Percentiles rank a stretch among this genome's conserved stretches.
Evolutionary conservation across 768 basidiomycete genomes (phyloP).

Genomic region (Suillus hirtellus): DNA sequence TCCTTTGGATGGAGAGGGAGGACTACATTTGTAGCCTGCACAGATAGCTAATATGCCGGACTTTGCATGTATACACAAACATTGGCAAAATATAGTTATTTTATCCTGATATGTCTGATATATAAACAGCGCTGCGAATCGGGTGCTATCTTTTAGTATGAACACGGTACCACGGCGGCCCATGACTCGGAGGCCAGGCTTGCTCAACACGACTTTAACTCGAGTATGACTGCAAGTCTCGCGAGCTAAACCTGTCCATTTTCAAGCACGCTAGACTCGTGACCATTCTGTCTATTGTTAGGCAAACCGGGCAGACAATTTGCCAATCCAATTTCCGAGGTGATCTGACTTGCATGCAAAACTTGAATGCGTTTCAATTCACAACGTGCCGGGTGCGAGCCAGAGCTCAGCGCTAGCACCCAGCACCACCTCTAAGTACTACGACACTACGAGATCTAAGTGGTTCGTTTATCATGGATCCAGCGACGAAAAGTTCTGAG

Average conservation of each 20-base stretch:
- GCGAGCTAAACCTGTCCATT: background rate
- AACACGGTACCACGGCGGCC: background rate
- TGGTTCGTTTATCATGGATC: background rate
- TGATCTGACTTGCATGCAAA: background rate
- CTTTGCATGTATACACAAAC: constrained; percentile 18
- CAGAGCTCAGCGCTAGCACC: background rate
- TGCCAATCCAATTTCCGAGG: constrained; percentile 1
- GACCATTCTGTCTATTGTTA: background rate
- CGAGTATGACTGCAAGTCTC: background rate
- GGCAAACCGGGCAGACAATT: background rate
- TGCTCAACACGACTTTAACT: background rate
- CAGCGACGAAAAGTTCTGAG: background rate
- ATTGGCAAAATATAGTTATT: constrained; percentile 18
- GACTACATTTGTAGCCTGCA: background rate
- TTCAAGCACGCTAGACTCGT: background rate
- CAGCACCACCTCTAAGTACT: background rate
- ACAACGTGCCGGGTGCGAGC: background rate
- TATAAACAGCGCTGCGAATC: constrained; percentile 6
- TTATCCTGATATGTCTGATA: background rate
- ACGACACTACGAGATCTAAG: background rate
- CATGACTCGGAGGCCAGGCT: too few species aligned
- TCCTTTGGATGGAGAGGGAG: background rate
- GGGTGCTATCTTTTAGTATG: background rate
- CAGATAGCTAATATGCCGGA: background rate
- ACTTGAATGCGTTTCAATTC: background rate